Base-by-base conservation (phyloP, 1,284 basidiomycete species). In the Moesziomyces sp. region DNA sequence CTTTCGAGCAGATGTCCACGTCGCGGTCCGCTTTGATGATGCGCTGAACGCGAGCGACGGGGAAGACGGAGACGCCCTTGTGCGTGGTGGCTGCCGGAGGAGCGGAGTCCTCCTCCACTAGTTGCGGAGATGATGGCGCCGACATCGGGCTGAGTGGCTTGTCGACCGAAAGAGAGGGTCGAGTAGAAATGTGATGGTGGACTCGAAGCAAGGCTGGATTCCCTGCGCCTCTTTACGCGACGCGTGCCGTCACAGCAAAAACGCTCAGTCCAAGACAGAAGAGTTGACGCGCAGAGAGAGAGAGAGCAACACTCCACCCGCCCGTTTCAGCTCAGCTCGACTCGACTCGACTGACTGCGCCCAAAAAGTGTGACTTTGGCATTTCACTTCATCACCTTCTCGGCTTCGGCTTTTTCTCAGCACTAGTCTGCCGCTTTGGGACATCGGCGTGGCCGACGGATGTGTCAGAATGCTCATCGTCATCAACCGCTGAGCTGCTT, bases 21-120 rank as follows among this genome's bases (percentile, higher is more conserved):
- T 78, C 75, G 23, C 59, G 71, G 38, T 80, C 79, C 14, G 79
- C 78, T 54, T 80, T 80, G 72, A 80, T 79, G 58, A 80, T 80
- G 42, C 76, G 69, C 18, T 64, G 38, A 1, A 80, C 71, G 28
- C 79, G 66, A 5, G 79, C 79, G 5, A 59, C 56, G 7, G 79
- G 79, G 21, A 80, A 72, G 34, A 76, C 59, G 0, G 77, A 73
- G 1, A 55, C 61, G 19, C 79, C 78, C 16, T 69, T 59, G 34
- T 62, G 52, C 28, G 48, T 61, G n/a, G 51, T n/a, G 28, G 50
- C 8, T 1, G 55, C 7, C 13, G 53, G 47, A 43, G 45, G 38
- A 28, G 53, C 46, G 18, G 67, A 55, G 8, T 59, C 59, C 21
- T 47, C 55, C 21, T 47, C 55, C 21, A 34, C 30, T 11, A 34